Evolutionary conservation across 352 stramenopile species (phyloP).

Genomic region (Pythium guiyangense): DNA sequence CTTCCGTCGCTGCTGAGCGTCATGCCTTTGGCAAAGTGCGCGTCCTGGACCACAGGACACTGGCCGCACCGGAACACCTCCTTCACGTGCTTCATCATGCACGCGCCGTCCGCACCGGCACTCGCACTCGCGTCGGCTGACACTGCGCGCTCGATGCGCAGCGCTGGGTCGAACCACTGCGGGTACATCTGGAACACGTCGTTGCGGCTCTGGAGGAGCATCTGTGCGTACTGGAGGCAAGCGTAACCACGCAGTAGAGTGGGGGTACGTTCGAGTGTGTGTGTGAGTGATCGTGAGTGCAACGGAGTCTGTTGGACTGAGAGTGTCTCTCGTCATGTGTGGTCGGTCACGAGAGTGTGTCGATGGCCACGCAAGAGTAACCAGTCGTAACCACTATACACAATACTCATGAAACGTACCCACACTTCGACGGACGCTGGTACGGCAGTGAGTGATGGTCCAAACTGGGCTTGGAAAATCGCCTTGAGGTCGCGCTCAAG

Average conservation of each 20-base stretch:
- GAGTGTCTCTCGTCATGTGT: too few relatives aligned
- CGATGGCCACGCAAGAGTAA: too few relatives aligned
- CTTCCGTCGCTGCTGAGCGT: too few relatives aligned
- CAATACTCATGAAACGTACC: constrained; percentile 15
- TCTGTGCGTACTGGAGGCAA: constrained; percentile 27
- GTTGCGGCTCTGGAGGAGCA: constrained; percentile 44
- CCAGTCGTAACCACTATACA: too few relatives aligned
- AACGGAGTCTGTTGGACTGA: too few relatives aligned
- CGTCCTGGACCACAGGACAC: constrained; percentile 14
- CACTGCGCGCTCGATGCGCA: constrained; percentile 25
- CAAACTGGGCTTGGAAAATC: constrained; percentile 19
- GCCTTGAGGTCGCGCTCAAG: constrained; percentile 16
- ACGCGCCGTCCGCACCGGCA: too few relatives aligned
- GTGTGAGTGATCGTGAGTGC: neutral
- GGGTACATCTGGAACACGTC: constrained; percentile 64
- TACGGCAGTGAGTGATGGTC: constrained; percentile 11
- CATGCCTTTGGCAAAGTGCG: constrained; percentile 4
- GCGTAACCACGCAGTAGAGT: neutral
- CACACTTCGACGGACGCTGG: constrained; percentile 19
- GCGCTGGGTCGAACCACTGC: constrained; percentile 46
- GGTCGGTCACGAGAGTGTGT: too few relatives aligned
- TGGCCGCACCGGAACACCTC: constrained; percentile 34
- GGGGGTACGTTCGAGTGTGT: neutral
- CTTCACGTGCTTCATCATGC: constrained; percentile 31
- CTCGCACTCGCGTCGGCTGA: constrained; percentile 9